Evolutionary conservation across 2,329 filamentous ascomycete genomes (phyloP).

Genomic region (Ambrosiella cleistominuta): DNA sequence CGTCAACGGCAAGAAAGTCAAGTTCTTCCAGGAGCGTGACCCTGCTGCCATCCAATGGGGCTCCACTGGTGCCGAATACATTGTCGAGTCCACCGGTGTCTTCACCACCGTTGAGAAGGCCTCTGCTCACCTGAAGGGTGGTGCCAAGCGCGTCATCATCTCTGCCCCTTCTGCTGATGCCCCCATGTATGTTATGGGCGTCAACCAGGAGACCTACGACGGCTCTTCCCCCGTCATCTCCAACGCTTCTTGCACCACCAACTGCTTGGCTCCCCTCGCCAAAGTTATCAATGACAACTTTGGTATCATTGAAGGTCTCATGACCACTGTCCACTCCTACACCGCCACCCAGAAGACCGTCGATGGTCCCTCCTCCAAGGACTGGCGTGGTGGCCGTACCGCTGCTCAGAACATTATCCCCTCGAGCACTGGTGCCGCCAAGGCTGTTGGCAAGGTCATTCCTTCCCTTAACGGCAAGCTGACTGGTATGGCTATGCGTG

Average conservation of each 20-base stretch:
- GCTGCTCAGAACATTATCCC: conserved; percentile 99
- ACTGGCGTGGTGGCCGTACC: conserved; percentile 97
- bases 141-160: conserved; percentile 96
- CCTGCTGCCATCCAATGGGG: conserved; percentile 79
- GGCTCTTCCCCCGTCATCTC: conserved; percentile 84
- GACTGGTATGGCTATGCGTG: conserved; percentile 98
- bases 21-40: conserved; percentile 17
- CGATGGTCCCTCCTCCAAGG: conserved; percentile 92
- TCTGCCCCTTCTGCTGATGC: conserved; percentile 86
- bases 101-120: conserved; percentile 99
- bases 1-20: conserved; percentile 75
- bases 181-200: conserved; percentile 99
- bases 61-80: conserved; percentile 60
- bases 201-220: conserved; percentile 92
- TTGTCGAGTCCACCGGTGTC: conserved; percentile 48
- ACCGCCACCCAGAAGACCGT: conserved; percentile 99
- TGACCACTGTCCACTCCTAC: conserved; percentile 99
- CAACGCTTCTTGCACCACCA: conserved; percentile 99
- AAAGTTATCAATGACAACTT: conserved; percentile 99
- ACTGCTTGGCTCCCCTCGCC: conserved; percentile 97
- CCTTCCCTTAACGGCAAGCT: conserved; percentile 97
- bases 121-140: conserved; percentile 80
- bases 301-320: conserved; percentile 93
- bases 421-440: conserved; percentile 95
- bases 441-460: conserved; percentile 99